Conservation (phyloP, 495 filamentous ascomycete genomes). For the Tuber indicum region DNA sequence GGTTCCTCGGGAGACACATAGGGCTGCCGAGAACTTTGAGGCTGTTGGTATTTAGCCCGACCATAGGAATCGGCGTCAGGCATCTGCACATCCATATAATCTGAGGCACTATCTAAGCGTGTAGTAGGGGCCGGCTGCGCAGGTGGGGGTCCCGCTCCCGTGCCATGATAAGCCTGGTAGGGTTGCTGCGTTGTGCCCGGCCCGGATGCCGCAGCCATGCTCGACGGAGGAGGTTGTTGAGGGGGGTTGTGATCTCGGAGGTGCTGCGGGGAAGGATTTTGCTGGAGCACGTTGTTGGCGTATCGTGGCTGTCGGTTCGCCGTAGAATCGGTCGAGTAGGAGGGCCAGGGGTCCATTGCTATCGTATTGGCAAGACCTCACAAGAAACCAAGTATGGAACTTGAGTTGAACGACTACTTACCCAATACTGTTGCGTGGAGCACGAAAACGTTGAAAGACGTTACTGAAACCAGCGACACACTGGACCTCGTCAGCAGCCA, state of each 20-base stretch:
- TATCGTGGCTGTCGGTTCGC: conserved; percentile 36
- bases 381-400: neutral
- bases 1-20: conserved; percentile 55
- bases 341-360: conserved; percentile 33
- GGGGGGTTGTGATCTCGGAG: conserved; percentile 31
- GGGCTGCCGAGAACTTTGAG: conserved; percentile 36
- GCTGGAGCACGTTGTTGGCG: conserved; percentile 35
- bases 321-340: conserved; percentile 35
- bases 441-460: neutral
- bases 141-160: conserved; percentile 51
- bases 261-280: conserved; percentile 30
- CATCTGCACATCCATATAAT: conserved; percentile 65
- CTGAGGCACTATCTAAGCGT: conserved; percentile 45
- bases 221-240: conserved; percentile 23
- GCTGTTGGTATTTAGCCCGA: conserved; percentile 55
- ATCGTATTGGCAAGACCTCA: neutral
- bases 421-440: neutral
- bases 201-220: conserved; percentile 24
- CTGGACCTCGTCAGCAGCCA: neutral
- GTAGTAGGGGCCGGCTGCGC: conserved; percentile 50
- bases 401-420: neutral
- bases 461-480: neutral
- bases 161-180: conserved; percentile 41
- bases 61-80: conserved; percentile 71
- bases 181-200: conserved; percentile 30